These are phyloP conservation scores for Saccharomyces jurei DNA, from an alignment of 805 yeast species.

Conservation along the genomic window DNA sequence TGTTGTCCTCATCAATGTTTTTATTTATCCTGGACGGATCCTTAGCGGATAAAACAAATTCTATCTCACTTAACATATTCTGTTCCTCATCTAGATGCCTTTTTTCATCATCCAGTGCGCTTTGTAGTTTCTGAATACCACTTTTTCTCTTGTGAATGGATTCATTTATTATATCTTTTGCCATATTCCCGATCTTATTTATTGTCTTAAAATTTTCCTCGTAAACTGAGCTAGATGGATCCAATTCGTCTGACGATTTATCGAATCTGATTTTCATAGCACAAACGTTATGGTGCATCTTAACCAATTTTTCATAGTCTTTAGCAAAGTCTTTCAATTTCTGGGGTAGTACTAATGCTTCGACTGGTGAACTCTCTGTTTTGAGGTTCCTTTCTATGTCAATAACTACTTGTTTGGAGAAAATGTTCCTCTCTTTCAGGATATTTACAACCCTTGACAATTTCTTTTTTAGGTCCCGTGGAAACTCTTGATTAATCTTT, in stretches of 20 bases:
- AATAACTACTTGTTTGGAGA: slow-evolving; percentile 29
- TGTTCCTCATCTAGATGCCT: slow-evolving; percentile 25
- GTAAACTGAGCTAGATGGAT: slow-evolving; percentile 23
- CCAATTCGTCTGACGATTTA: slow-evolving; percentile 20
- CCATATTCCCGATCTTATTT: slow-evolving; percentile 24
- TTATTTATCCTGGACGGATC: slow-evolving; percentile 13
- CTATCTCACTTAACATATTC: slow-evolving; percentile 21
- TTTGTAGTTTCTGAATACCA: slow-evolving; percentile 19
- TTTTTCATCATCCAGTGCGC: slow-evolving; percentile 20
- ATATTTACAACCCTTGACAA: slow-evolving; percentile 51
- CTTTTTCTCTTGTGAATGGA: slow-evolving; percentile 24
- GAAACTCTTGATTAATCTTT: slow-evolving; percentile 31
- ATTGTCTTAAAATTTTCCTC: slow-evolving; percentile 27
- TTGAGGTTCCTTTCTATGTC: slow-evolving; percentile 23
- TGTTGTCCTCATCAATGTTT: slow-evolving; percentile 9
- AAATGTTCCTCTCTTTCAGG: slow-evolving; percentile 59
- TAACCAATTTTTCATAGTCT: slow-evolving; percentile 15
- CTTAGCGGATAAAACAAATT: slow-evolving; percentile 19
- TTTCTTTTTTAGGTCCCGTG: slow-evolving; percentile 40
- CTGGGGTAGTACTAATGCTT: slow-evolving; percentile 28
- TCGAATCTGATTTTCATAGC: slow-evolving; percentile 26
- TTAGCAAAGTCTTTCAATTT: slow-evolving; percentile 26
- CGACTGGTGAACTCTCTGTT: slow-evolving; percentile 10
- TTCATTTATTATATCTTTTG: slow-evolving; percentile 24
- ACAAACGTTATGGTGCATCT: slow-evolving; percentile 17